These are phyloP conservation scores for Candida dubliniensis DNA, from an alignment of 1,139 yeast genomes.

Conservation along the genomic window DNA sequence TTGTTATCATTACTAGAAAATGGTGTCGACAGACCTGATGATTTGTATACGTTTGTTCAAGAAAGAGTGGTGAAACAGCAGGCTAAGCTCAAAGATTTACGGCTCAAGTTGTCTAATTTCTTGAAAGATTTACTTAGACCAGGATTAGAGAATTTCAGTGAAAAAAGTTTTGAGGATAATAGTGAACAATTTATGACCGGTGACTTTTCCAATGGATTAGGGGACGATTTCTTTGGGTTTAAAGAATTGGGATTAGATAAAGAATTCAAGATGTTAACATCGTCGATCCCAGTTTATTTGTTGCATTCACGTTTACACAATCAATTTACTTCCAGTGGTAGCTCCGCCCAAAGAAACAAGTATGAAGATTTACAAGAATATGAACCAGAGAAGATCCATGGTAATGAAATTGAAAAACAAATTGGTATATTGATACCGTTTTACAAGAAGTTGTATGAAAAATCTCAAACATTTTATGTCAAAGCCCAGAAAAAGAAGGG, in stretches of 20 bases:
- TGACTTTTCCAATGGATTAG: constrained; percentile 87
- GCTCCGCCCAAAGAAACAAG: constrained; percentile 48
- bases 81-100: constrained; percentile 66
- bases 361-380: constrained; percentile 63
- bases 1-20: constrained; percentile 71
- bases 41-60: constrained; percentile 69
- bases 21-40: constrained; percentile 81
- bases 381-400: constrained; percentile 47
- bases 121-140: constrained; percentile 84
- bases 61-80: constrained; percentile 74
- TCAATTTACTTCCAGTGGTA: constrained; percentile 44
- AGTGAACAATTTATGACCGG: constrained; percentile 95
- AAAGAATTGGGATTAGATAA: constrained; percentile 89
- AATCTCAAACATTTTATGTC: constrained; percentile 47
- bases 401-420: constrained; percentile 52
- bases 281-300: constrained; percentile 86
- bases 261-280: constrained; percentile 83
- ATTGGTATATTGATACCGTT: constrained; percentile 63
- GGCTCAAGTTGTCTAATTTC: constrained; percentile 66
- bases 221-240: constrained; percentile 97
- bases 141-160: constrained; percentile 70
- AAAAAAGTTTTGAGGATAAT: constrained; percentile 79
- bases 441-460: constrained; percentile 50
- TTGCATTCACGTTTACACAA: constrained; percentile 75
- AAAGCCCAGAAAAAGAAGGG: constrained; percentile 58